Conservation (phyloP, 208 protist genomes). For the Zelonia costaricensis region DNA sequence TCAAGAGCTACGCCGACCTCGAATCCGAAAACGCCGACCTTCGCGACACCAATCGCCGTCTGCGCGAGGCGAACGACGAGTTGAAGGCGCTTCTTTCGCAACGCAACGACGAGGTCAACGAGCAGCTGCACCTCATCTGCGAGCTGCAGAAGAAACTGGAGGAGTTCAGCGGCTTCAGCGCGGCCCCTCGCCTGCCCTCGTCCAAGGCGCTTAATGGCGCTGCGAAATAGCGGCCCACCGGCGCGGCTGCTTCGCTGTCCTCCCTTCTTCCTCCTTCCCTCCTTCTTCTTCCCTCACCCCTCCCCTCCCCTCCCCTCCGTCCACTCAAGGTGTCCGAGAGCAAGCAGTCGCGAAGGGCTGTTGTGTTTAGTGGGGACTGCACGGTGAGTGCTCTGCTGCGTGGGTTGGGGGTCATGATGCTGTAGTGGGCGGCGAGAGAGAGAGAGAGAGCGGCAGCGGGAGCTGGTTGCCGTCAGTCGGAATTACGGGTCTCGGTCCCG, state of each 20-base stretch:
- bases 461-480: no score
- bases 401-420: no score
- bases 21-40: constrained; percentile 55
- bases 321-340: no score
- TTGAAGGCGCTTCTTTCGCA: constrained; percentile 34
- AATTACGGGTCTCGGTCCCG: no score
- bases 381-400: no score
- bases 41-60: constrained; percentile 19
- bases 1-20: constrained; percentile 39
- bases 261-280: neutral
- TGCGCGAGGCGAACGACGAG: constrained; percentile 37
- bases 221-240: neutral
- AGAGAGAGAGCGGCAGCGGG: no score
- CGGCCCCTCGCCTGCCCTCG: neutral
- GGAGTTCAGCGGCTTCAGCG: constrained; percentile 11
- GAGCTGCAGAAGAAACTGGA: constrained; percentile 35
- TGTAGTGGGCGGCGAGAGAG: no score
- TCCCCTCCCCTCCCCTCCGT: no score
- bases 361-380: no score
- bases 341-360: no score
- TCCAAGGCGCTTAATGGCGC: constrained; percentile 2
- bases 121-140: constrained; percentile 51
- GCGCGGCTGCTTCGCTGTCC: neutral
- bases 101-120: constrained; percentile 36
- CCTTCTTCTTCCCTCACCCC: no score